These are phyloP conservation scores for Primulina eburnea DNA, from an alignment of 257 asterid species.

Conservation along the genomic window DNA sequence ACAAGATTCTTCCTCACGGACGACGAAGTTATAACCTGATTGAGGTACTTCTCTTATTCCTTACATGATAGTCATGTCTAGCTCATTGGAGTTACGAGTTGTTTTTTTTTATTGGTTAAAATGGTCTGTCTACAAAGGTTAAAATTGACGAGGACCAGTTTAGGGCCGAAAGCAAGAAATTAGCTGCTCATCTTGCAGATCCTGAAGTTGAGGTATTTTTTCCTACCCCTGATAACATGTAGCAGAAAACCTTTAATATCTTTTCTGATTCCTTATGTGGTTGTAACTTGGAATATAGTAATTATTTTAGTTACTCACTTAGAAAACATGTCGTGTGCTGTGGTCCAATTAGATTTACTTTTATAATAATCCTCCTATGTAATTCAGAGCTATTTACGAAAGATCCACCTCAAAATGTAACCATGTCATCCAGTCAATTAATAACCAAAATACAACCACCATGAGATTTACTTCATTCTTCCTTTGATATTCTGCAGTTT, in stretches of 20 bases:
- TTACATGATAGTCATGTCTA: conserved; percentile 18
- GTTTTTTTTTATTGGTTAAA: conserved; percentile 13
- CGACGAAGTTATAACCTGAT: conserved; percentile 74
- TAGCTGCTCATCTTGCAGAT: conserved; percentile 94
- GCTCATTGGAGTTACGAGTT: conserved; percentile 1
- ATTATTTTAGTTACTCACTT: conserved; percentile 3
- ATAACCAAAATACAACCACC: conserved; percentile 1
- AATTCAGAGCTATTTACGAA: background rate
- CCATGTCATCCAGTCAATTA: conserved; percentile 17
- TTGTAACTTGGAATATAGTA: conserved; percentile 9
- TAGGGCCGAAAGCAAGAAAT: conserved; percentile 78
- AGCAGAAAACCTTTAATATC: conserved; percentile 2
- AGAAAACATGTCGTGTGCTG: conserved; percentile 4
- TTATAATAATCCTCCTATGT: conserved; percentile 4
- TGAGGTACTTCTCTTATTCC: conserved; percentile 51
- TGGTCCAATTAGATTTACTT: conserved; percentile 2
- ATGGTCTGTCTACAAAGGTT: conserved; percentile 47
- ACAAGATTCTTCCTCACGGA: conserved; percentile 94
- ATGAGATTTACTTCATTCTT: background rate
- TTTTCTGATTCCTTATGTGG: conserved; percentile 18
- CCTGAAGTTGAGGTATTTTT: conserved; percentile 91
- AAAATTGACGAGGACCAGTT: conserved; percentile 84
- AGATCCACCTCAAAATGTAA: background rate
- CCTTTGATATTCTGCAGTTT: conserved; percentile 1
- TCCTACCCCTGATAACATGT: conserved; percentile 21